These are phyloP conservation scores for Pseudogymnoascus sp. DNA, from an alignment of 2,329 filamentous ascomycete genomes.

Conservation along the genomic window DNA sequence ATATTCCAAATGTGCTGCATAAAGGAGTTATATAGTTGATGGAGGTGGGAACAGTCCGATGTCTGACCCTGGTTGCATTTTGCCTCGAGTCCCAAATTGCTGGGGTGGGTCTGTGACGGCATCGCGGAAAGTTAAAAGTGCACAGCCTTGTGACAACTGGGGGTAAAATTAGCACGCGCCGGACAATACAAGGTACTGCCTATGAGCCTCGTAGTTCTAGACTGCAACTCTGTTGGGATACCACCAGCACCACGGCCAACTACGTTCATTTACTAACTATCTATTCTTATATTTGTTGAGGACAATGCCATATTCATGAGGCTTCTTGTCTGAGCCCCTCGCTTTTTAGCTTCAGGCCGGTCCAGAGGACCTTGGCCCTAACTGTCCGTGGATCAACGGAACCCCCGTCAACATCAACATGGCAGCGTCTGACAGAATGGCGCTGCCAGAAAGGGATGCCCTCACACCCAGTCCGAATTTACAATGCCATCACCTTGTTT, in stretches of 20 bases:
- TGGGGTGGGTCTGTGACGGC: conserved; percentile 5
- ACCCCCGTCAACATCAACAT: background rate
- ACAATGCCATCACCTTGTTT: background rate
- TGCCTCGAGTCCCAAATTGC: background rate
- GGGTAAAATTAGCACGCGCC: background rate
- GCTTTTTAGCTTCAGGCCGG: conserved; percentile 3
- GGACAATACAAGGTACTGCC: background rate
- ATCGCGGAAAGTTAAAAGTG: background rate
- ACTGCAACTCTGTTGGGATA: background rate
- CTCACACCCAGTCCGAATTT: background rate
- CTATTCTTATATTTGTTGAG: conserved; percentile 6
- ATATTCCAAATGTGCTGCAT: background rate
- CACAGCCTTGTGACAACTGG: conserved; percentile 6
- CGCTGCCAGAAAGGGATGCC: conserved; percentile 4
- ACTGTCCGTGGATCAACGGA: background rate
- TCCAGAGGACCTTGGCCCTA: background rate
- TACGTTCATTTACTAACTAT: background rate
- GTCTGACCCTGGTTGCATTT: background rate
- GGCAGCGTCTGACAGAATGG: conserved; percentile 3
- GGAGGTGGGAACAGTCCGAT: background rate
- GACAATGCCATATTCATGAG: background rate
- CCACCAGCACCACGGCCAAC: background rate
- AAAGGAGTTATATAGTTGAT: background rate
- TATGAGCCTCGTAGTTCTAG: conserved; percentile 1
- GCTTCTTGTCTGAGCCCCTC: conserved; percentile 1